A percentile compares a stretch with the other conserved stretches of the same genome.
phyloP scores from a whole-genome alignment of 2,329 filamentous ascomycete species.

The Epichloe aotearoae region DNA sequence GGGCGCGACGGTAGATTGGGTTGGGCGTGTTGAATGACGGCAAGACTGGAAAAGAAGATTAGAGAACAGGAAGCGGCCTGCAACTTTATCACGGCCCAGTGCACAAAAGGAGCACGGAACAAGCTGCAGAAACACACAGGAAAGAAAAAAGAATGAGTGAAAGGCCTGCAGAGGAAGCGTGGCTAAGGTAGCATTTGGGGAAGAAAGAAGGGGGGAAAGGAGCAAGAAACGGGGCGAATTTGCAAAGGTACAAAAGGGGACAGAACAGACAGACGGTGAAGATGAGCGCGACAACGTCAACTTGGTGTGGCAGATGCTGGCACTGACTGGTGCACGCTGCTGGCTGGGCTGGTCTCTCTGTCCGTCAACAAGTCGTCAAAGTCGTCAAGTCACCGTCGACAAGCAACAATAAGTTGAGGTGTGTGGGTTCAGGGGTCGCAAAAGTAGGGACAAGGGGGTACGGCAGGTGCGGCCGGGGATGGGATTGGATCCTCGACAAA shows the following conservation, averaged over 20 bases:
- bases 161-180: neutral
- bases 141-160: slow-evolving; percentile 1
- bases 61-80: neutral
- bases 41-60: neutral
- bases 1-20: neutral
- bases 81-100: neutral
- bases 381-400: neutral
- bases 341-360: neutral
- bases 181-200: neutral
- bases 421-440: neutral
- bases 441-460: neutral
- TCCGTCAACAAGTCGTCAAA: neutral
- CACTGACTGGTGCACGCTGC: neutral
- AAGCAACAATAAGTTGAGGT: neutral
- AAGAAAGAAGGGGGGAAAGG: neutral
- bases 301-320: neutral
- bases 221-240: neutral
- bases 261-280: neutral
- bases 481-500: neutral
- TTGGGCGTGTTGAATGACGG: neutral
- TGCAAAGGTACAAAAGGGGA: too few species aligned
- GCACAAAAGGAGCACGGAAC: neutral
- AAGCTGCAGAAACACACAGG: slow-evolving; percentile 1
- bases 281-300: neutral
- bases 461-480: neutral